Base-by-base conservation (phyloP, 2,329 filamentous ascomycete species). In the Ilyonectria destructans region DNA sequence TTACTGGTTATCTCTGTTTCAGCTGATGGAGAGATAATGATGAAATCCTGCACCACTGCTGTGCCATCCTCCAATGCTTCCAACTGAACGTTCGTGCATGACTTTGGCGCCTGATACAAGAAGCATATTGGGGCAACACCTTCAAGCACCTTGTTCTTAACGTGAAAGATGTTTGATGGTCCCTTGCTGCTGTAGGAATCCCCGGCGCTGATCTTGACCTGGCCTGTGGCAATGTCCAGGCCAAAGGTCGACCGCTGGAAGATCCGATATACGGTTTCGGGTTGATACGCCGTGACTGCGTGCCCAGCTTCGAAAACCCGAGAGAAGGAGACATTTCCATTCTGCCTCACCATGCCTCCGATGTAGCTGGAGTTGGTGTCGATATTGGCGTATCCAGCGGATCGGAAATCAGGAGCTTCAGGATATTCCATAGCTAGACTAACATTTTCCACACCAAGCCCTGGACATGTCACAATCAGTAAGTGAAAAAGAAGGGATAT, bases 301-400 rank as follows among this genome's bases (percentile, higher is more conserved):
- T 92, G 90, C 0, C 90, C 90, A 3, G 89, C 84, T 69, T 91
- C 86, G 74, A 90, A 91, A 12, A 92, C 85, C 2, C 90, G 84
- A 17, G 87, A 88, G 78, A 92, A 92, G 3, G 86, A 89, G 57
- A 92, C 85, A 71, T 93, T 93, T 2, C 91, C 93, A 74, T 89
- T 91, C 77, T 96, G 92, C 4, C 93, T 87, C 0, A 93, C 92
- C 59, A 89, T 87, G n/a, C 93, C 93, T 35, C 88, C 92, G 74
- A 89, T 87, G 80, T 91, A 90, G 5, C 86, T 84, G 8, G 84
- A 85, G 73, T 93, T 92, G 17, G 92, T 89, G 8, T 88, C 81
- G 66, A 96, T 88, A 9, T 90, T 87, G 0, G 88, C 87, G 77
- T 95, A 96, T 1, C 92, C 93, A 0, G 93, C 89, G 0, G 81